These are phyloP conservation scores for Neonectria neomacrospora DNA, from an alignment of 2,329 filamentous ascomycete species.

Conservation along the genomic window DNA sequence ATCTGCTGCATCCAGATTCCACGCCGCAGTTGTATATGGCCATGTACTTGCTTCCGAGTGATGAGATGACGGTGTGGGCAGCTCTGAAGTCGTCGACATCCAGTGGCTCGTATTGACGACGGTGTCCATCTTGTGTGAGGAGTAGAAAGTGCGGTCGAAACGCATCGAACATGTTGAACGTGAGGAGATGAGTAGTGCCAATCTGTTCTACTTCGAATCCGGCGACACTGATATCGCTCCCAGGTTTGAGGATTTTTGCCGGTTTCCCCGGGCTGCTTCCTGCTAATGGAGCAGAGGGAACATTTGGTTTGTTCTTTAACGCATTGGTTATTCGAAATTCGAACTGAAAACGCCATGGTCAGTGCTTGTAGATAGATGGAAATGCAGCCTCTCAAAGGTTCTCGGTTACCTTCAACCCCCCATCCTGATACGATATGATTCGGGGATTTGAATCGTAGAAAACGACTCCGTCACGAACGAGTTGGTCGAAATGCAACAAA, in stretches of 20 bases:
- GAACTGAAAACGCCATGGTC: background rate
- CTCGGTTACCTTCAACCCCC: background rate
- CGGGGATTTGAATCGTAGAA: background rate
- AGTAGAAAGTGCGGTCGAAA: constrained; percentile 60
- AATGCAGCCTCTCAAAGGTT: background rate
- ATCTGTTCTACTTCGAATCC: constrained; percentile 55
- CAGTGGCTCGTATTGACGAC: constrained; percentile 58
- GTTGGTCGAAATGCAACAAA: background rate
- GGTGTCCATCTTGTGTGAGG: constrained; percentile 58
- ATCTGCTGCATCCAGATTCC: constrained; percentile 56
- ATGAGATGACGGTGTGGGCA: constrained; percentile 47
- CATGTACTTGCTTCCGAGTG: constrained; percentile 48
- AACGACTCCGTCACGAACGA: background rate
- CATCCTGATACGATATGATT: background rate
- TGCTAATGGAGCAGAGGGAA: background rate
- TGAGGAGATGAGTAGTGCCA: constrained; percentile 56
- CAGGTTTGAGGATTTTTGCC: constrained; percentile 29
- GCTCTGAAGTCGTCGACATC: constrained; percentile 53
- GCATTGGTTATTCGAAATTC: background rate
- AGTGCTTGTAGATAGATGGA: background rate
- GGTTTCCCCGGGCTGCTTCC: background rate
- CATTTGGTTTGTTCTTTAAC: background rate
- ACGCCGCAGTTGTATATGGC: constrained; percentile 60
- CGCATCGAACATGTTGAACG: constrained; percentile 61
- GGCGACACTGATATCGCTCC: constrained; percentile 55